Percentiles rank a stretch among this genome's conserved stretches.
Evolutionary conservation across 495 filamentous ascomycete genomes (phyloP).

Genomic region (Aspergillus heteromorphus): DNA sequence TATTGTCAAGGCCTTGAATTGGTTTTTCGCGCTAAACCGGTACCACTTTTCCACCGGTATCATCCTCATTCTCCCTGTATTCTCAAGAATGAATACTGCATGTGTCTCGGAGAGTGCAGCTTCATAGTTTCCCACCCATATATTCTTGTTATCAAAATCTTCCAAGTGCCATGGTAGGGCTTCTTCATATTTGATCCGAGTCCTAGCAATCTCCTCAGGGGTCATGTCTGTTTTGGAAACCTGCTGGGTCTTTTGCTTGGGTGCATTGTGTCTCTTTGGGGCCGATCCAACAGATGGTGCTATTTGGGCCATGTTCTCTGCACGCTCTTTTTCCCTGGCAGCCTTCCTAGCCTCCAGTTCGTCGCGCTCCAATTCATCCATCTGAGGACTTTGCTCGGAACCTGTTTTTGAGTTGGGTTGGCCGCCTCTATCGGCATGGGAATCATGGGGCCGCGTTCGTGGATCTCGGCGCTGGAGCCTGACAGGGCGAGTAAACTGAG

Average conservation of each 20-base stretch:
- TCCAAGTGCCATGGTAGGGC: constrained; percentile 94
- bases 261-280: constrained; percentile 54
- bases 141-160: constrained; percentile 89
- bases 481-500: constrained; percentile 82
- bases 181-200: constrained; percentile 86
- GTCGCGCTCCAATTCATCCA: constrained; percentile 64
- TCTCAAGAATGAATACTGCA: constrained; percentile 67
- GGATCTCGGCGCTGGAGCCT: constrained; percentile 85
- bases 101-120: constrained; percentile 72
- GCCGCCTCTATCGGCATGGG: constrained; percentile 38
- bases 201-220: constrained; percentile 70
- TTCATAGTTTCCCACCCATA: constrained; percentile 89
- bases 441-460: constrained; percentile 52
- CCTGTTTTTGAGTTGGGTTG: constrained; percentile 35
- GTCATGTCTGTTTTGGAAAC: constrained; percentile 77
- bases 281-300: constrained; percentile 61
- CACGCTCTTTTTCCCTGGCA: constrained; percentile 75
- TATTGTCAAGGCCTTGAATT: constrained; percentile 72
- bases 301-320: constrained; percentile 80
- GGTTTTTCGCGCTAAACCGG: constrained; percentile 76
- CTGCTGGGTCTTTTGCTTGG: constrained; percentile 61
- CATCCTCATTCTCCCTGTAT: constrained; percentile 64
- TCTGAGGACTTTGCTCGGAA: constrained; percentile 31
- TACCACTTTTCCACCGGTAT: constrained; percentile 94
- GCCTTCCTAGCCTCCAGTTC: constrained; percentile 62